Percentiles rank a stretch among this genome's conserved stretches.
These are phyloP conservation scores for Linaria vulgaris DNA, from an alignment of 257 asterid species.

Conservation along the genomic window DNA sequence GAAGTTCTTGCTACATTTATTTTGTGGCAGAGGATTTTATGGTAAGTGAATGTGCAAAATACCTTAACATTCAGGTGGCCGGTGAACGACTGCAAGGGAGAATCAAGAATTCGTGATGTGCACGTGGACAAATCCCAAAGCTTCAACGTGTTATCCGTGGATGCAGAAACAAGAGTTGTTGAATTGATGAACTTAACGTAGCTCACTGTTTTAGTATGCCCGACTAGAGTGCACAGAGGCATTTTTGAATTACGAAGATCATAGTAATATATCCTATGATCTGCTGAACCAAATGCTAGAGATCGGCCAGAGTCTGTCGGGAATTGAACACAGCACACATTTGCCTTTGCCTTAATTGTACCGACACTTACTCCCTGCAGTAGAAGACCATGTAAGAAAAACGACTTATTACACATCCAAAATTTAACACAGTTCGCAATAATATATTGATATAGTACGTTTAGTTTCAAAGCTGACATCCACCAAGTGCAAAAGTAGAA, in stretches of 20 bases:
- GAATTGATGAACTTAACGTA: constrained; percentile 88
- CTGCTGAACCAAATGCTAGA: constrained; percentile 98
- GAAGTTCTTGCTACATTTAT: too few species aligned
- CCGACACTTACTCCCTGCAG: constrained; percentile 92
- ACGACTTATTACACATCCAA: constrained; percentile 48
- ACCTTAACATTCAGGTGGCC: constrained; percentile 98
- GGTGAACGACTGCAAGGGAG: constrained; percentile 86
- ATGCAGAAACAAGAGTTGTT: constrained; percentile 85
- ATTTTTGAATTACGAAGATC: constrained; percentile 83
- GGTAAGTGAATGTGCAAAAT: constrained; percentile 3
- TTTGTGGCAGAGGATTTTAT: too few species aligned
- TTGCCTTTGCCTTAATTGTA: constrained; percentile 90
- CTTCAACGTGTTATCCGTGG: constrained; percentile 91
- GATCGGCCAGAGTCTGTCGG: constrained; percentile 78
- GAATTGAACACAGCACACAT: constrained; percentile 95
- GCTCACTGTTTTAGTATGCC: constrained; percentile 96
- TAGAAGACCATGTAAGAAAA: constrained; percentile 63
- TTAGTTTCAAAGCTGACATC: constrained; percentile 94
- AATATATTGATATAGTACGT: constrained; percentile 67
- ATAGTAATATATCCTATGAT: constrained; percentile 85
- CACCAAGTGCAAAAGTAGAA: constrained; percentile 90
- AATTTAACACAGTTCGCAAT: constrained; percentile 38
- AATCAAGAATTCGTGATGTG: constrained; percentile 72
- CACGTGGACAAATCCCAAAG: constrained; percentile 95
- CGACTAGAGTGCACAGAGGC: constrained; percentile 87